phyloP scores from a whole-genome alignment of 2,329 filamentous ascomycete species.

The Phialemonium atrogriseum region DNA sequence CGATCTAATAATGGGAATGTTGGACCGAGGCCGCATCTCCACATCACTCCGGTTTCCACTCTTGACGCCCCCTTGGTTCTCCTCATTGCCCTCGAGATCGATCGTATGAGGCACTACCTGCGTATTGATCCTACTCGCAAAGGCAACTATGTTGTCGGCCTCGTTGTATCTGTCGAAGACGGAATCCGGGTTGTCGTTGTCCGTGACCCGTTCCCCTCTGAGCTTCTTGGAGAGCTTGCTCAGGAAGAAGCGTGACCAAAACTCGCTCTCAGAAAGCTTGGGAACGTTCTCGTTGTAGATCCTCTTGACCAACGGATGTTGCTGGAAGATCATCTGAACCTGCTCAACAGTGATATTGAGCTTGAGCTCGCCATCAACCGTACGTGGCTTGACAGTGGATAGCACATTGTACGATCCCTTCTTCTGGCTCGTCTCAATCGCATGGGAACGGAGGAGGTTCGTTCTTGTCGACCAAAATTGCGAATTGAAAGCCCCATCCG shows the following conservation, averaged over 20 bases:
- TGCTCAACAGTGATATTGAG: slow-evolving; percentile 86
- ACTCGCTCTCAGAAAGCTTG: slow-evolving; percentile 67
- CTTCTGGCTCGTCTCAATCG: slow-evolving; percentile 79
- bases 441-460: slow-evolving; percentile 79
- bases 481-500: slow-evolving; percentile 70
- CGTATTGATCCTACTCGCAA: slow-evolving; percentile 46
- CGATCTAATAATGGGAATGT: slow-evolving; percentile 81
- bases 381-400: slow-evolving; percentile 75
- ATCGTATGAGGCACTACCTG: slow-evolving; percentile 79
- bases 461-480: slow-evolving; percentile 94
- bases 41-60: slow-evolving; percentile 79
- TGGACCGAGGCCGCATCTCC: slow-evolving; percentile 77
- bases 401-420: slow-evolving; percentile 91
- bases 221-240: slow-evolving; percentile 86
- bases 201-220: slow-evolving; percentile 77
- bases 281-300: slow-evolving; percentile 93
- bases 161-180: slow-evolving; percentile 82
- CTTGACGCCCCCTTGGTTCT: slow-evolving; percentile 78
- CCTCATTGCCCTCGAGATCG: slow-evolving; percentile 88
- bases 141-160: slow-evolving; percentile 52
- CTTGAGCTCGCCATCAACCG: slow-evolving; percentile 65
- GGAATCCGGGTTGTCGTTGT: slow-evolving; percentile 66
- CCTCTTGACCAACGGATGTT: slow-evolving; percentile 82
- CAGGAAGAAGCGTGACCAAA: slow-evolving; percentile 92
- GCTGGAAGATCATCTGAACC: slow-evolving; percentile 84